A percentile compares a stretch with the other conserved stretches of the same genome.
Conservation (phyloP, 495 filamentous ascomycete species). For the Penicillium coffeae region DNA sequence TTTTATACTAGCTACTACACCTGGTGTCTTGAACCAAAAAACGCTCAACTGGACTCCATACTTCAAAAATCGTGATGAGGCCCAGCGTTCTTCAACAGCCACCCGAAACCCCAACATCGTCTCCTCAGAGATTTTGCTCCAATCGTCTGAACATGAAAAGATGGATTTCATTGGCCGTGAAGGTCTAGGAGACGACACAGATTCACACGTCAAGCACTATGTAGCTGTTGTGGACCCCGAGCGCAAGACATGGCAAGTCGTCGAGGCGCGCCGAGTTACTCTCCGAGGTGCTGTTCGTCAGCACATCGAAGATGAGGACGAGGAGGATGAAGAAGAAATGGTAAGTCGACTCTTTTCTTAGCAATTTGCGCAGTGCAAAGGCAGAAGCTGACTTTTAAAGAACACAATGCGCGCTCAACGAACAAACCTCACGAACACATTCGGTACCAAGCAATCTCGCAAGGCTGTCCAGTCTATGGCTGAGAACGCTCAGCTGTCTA, state of each 20-base stretch:
- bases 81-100: conserved; percentile 29
- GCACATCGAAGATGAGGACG: conserved; percentile 41
- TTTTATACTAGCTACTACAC: conserved; percentile 56
- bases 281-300: conserved; percentile 62
- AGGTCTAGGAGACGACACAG: conserved; percentile 55
- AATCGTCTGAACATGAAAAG: conserved; percentile 69
- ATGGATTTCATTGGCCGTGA: conserved; percentile 81
- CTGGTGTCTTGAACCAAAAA: conserved; percentile 58
- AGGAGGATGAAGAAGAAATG: conserved; percentile 37
- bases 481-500: conserved; percentile 69
- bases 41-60: conserved; percentile 61
- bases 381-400: conserved; percentile 7
- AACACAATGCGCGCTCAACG: conserved; percentile 57
- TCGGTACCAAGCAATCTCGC: conserved; percentile 91
- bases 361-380: neutral
- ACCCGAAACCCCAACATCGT: conserved; percentile 41
- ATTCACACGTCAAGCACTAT: conserved; percentile 76
- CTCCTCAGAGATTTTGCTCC: conserved; percentile 66
- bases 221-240: conserved; percentile 78
- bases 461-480: conserved; percentile 74
- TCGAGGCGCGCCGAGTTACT: conserved; percentile 71
- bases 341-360: conserved; percentile 17
- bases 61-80: conserved; percentile 45
- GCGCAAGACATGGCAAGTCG: conserved; percentile 65
- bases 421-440: conserved; percentile 75